These are phyloP conservation scores for Phytophthora tubulina DNA, from an alignment of 352 stramenopile genomes.

Conservation along the genomic window DNA sequence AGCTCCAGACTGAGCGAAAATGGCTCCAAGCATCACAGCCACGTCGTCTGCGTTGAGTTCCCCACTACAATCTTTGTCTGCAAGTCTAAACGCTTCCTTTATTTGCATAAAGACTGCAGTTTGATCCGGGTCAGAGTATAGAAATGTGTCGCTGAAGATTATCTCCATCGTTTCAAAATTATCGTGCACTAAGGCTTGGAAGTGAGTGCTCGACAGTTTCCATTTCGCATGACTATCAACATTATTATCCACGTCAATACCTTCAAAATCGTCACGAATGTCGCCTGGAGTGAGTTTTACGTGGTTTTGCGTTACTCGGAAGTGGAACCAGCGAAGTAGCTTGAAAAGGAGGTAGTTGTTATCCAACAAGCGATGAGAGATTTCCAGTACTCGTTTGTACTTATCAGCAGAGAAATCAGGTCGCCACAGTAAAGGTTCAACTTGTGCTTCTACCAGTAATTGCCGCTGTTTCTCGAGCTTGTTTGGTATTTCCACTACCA, in stretches of 20 bases:
- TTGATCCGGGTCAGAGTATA: slow-evolving; percentile 82
- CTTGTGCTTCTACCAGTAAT: slow-evolving; percentile 69
- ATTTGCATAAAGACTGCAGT: slow-evolving; percentile 91
- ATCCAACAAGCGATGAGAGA: slow-evolving; percentile 73
- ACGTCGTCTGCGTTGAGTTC: slow-evolving; percentile 87
- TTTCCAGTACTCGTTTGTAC: slow-evolving; percentile 75
- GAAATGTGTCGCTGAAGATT: slow-evolving; percentile 79
- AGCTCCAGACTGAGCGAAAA: slow-evolving; percentile 81
- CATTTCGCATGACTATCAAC: slow-evolving; percentile 50
- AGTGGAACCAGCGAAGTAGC: slow-evolving; percentile 82
- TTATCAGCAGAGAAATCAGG: slow-evolving; percentile 79
- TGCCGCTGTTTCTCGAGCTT: slow-evolving; percentile 67
- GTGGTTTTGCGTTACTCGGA: slow-evolving; percentile 61
- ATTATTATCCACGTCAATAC: background rate
- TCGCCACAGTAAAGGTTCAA: slow-evolving; percentile 76
- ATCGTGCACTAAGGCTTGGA: slow-evolving; percentile 62
- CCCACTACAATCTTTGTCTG: slow-evolving; percentile 82
- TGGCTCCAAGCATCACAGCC: slow-evolving; percentile 75
- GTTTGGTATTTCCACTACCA: slow-evolving; percentile 67
- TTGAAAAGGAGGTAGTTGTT: slow-evolving; percentile 89
- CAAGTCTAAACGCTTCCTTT: slow-evolving; percentile 84
- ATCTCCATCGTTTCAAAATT: slow-evolving; percentile 78
- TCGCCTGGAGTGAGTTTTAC: slow-evolving; percentile 53
- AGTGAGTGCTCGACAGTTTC: slow-evolving; percentile 61
- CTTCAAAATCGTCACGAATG: slow-evolving; percentile 52